Evolutionary conservation across 108 stramenopile genomes (phyloP), one percentile per base, ranked within the genome.

Genomic region (Nitzschia putrida): DNA sequence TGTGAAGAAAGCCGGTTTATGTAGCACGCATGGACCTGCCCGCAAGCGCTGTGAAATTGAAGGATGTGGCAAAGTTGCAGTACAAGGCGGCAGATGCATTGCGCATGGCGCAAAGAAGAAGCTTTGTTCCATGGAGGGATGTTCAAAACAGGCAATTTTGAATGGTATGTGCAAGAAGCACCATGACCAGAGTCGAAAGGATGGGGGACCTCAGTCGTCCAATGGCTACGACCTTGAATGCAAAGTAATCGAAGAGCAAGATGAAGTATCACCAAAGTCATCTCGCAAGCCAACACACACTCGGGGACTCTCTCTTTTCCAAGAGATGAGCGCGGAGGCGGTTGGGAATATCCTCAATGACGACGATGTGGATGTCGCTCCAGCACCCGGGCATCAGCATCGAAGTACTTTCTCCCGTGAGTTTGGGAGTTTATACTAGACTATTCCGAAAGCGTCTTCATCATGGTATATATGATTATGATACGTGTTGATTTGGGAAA

Each of bases 61-160:
- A 25, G 84, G 84, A 7, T 94, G 93, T 61, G 45, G 57, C 9
- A 94, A 94, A 69, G 93, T 94, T 43, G 87, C 93, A 13, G 93
- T 94, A 6, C 90, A 94, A 66, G 90, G 90, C 45, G 93, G 93
- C 21, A 66, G 83, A 24, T 94, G 93, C 74, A 94, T 94, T 72
- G 78, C 87, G n/a, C 90, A 94, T 58, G 93, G 93, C 20, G 93
- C 93, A 6, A 89, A 90, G 74, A 94, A 94, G 79, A 89, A 90
- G 61, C 72, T 85, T 38, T 94, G 93, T 64, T 64, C 71, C n/a
- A 52, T 79, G 0, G 86, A 86, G 22, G 77, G 59, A 3, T 94
- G 93, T 68, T 57, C 65, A 12, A 94, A 94, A 74, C 93, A 94
- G 67, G 87, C 88, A n/a, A 94, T 94, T 63, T 69, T 94, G 52